Percentiles rank a stretch among this genome's conserved stretches.
These are phyloP conservation scores for Centella asiatica DNA, from an alignment of 129 eudicot species.

Conservation along the genomic window DNA sequence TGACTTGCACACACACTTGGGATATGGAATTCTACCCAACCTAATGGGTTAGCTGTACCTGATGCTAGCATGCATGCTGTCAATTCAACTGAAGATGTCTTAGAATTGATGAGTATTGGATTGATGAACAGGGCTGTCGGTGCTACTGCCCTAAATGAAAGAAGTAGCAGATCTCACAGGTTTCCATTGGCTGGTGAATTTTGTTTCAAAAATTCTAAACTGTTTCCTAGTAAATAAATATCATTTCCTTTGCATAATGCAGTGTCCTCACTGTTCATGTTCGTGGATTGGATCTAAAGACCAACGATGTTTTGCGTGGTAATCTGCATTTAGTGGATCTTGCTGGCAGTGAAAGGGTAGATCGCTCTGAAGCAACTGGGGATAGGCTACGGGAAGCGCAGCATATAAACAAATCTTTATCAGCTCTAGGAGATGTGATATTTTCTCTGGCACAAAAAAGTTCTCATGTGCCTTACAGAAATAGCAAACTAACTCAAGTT, in stretches of 20 bases:
- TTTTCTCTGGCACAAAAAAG: slow-evolving; percentile 82
- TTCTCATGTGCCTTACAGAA: slow-evolving; percentile 80
- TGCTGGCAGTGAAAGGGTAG: slow-evolving; percentile 92
- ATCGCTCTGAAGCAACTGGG: slow-evolving; percentile 78
- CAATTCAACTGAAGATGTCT: slow-evolving; percentile 61
- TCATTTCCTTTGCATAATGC: too few species aligned
- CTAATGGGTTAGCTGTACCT: slow-evolving; percentile 88
- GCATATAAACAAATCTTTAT: slow-evolving; percentile 78
- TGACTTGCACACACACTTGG: slow-evolving; percentile 87
- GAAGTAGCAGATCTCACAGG: slow-evolving; percentile 98
- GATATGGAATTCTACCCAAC: slow-evolving; percentile 73
- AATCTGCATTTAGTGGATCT: slow-evolving; percentile 83
- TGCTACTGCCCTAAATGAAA: slow-evolving; percentile 86
- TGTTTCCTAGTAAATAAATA: too few species aligned
- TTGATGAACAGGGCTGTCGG: slow-evolving; percentile 78
- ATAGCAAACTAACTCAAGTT: slow-evolving; percentile 87
- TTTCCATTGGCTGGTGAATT: too few species aligned
- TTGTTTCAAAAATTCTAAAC: too few species aligned
- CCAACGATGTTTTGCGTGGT: slow-evolving; percentile 60
- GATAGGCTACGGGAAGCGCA: slow-evolving; percentile 82
- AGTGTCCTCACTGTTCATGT: slow-evolving; percentile 86
- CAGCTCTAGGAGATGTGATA: slow-evolving; percentile 89
- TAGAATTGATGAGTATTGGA: slow-evolving; percentile 77
- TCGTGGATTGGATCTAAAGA: slow-evolving; percentile 68
- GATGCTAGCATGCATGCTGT: slow-evolving; percentile 92